These are phyloP conservation scores for Taphrina wiesneri DNA, from an alignment of 1,139 yeast genomes.

Conservation along the genomic window DNA sequence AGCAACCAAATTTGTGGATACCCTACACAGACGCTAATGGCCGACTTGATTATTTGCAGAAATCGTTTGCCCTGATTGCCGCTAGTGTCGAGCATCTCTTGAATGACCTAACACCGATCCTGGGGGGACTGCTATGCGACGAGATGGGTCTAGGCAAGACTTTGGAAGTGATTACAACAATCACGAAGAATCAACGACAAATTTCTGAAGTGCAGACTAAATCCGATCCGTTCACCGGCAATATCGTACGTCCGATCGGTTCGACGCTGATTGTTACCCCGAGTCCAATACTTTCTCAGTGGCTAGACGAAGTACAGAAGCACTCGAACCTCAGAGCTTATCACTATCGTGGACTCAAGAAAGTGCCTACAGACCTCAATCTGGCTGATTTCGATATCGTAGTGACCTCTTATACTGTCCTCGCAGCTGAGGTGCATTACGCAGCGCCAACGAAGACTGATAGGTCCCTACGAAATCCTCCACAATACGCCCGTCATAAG, in stretches of 20 bases:
- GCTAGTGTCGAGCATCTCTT: not conserved
- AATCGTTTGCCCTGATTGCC: constrained; percentile 9
- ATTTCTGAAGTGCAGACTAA: constrained; percentile 23
- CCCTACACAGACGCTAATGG: not conserved
- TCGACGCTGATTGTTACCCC: constrained; percentile 86
- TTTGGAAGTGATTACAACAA: constrained; percentile 70
- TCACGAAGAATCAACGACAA: constrained; percentile 60
- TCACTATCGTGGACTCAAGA: constrained; percentile 38
- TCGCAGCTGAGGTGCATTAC: constrained; percentile 75
- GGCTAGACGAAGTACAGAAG: constrained; percentile 70
- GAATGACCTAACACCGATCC: not conserved
- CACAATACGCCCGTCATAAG: constrained; percentile 36
- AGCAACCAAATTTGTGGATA: constrained; percentile 17
- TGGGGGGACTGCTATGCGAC: constrained; percentile 37
- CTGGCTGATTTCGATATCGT: constrained; percentile 70
- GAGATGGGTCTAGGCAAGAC: constrained; percentile 97
- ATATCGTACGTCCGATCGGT: constrained; percentile 57
- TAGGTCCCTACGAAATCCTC: constrained; percentile 44
- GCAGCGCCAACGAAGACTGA: constrained; percentile 63
- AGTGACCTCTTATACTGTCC: constrained; percentile 69
- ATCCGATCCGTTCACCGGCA: constrained; percentile 52
- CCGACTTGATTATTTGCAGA: constrained; percentile 4
- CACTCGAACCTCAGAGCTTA: constrained; percentile 67
- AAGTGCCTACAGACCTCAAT: not conserved
- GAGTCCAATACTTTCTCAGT: constrained; percentile 74